These are phyloP conservation scores for Waltiozyma sp. DNA, from an alignment of 1,139 yeast genomes.

Conservation along the genomic window DNA sequence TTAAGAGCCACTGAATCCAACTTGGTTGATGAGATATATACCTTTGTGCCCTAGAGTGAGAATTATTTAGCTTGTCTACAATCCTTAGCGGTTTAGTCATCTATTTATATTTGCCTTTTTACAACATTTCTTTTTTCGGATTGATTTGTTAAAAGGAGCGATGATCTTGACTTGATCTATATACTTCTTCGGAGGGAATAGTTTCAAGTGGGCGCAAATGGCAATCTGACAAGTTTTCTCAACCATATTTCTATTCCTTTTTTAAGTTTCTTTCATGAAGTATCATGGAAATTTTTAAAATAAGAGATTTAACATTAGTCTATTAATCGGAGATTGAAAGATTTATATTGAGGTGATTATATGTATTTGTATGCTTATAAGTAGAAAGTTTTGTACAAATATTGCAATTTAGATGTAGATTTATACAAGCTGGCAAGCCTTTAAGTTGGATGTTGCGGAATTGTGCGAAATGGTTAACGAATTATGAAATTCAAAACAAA, in stretches of 20 bases:
- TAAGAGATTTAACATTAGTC: too few relatives aligned
- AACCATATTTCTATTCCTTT: slow-evolving; percentile 2
- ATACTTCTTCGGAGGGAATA: slow-evolving; percentile 85
- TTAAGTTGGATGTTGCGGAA: too few relatives aligned
- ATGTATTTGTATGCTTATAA: too few relatives aligned
- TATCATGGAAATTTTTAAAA: slow-evolving; percentile 12
- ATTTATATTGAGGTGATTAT: too few relatives aligned
- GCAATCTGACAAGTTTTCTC: slow-evolving; percentile 91
- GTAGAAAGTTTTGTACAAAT: too few relatives aligned
- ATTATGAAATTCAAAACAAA: too few relatives aligned
- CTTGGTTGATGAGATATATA: slow-evolving; percentile 97
- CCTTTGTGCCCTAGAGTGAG: slow-evolving; percentile 95
- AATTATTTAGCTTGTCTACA: slow-evolving; percentile 77
- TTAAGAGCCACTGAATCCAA: slow-evolving; percentile 99
- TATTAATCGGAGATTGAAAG: too few relatives aligned
- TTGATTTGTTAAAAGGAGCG: slow-evolving; percentile 63
- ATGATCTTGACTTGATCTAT: slow-evolving; percentile 95
- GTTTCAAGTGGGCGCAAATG: slow-evolving; percentile 90
- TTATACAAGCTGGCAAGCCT: too few relatives aligned
- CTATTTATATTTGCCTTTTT: slow-evolving; percentile 31
- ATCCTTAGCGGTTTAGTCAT: slow-evolving; percentile 73
- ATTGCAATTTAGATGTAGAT: too few relatives aligned
- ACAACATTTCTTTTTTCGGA: slow-evolving; percentile 23
- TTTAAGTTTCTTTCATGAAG: slow-evolving; percentile 14
- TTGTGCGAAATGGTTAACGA: too few relatives aligned